Evolutionary conservation across 1,284 basidiomycete genomes (phyloP).

Genomic region (Trichosporon sp.): DNA sequence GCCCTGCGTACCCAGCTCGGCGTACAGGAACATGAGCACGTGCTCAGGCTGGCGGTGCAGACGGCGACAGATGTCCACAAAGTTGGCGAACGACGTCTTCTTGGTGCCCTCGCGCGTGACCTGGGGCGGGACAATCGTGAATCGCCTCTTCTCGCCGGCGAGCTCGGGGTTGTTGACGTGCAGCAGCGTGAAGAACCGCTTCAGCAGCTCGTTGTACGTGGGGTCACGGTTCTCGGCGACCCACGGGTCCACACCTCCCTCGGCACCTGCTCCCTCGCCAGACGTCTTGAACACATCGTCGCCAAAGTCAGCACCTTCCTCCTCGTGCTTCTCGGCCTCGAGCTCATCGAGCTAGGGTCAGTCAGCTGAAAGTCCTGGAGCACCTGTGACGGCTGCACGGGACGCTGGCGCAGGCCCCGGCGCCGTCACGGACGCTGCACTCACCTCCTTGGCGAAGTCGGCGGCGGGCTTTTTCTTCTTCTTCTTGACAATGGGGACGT

Average conservation of each 20-base stretch:
- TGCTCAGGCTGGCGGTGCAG: conserved; percentile 99
- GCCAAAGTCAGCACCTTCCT: conserved; percentile 72
- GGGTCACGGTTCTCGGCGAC: conserved; percentile 90
- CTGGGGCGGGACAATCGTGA: conserved; percentile 95
- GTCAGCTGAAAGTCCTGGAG: neutral
- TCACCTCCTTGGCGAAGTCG: conserved; percentile 68
- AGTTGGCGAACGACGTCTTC: conserved; percentile 91
- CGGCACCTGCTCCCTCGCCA: conserved; percentile 54
- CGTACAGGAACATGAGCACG: conserved; percentile 94
- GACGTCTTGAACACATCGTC: conserved; percentile 69
- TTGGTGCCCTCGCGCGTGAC: conserved; percentile 92
- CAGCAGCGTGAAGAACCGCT: conserved; percentile 84
- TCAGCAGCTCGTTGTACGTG: conserved; percentile 85
- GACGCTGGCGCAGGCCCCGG: neutral
- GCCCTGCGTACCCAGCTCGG: conserved; percentile 97
- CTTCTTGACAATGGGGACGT: conserved; percentile 55
- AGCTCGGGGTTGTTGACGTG: conserved; percentile 93
- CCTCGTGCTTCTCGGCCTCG: conserved; percentile 56
- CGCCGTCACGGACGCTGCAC: conserved; percentile 41
- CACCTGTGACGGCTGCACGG: neutral
- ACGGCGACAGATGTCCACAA: conserved; percentile 94
- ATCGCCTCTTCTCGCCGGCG: conserved; percentile 81
- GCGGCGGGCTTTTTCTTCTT: conserved; percentile 53
- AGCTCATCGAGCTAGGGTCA: conserved; percentile 44
- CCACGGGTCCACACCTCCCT: conserved; percentile 60